Percentiles rank a stretch among this genome's conserved stretches.
phyloP scores from a whole-genome alignment of 1,284 basidiomycete genomes.

The Cronartium quercuum region DNA sequence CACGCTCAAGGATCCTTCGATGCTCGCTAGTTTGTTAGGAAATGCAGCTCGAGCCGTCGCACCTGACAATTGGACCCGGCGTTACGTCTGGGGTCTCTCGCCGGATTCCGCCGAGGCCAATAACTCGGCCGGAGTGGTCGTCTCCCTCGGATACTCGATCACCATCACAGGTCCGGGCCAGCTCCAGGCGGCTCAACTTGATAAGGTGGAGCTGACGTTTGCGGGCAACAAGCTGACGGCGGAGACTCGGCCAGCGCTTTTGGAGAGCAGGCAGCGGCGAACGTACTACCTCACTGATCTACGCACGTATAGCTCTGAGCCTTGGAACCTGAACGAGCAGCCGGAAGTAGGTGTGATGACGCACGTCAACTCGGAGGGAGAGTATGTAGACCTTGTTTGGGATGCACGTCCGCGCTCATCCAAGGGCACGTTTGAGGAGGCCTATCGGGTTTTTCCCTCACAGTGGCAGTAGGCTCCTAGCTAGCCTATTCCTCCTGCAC shows the following conservation, averaged over 20 bases:
- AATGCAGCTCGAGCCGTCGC: slow-evolving; percentile 42
- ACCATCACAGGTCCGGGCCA: not conserved
- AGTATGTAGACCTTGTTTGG: slow-evolving; percentile 43
- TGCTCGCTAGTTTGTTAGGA: slow-evolving; percentile 42
- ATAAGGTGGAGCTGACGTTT: slow-evolving; percentile 43
- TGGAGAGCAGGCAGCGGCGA: slow-evolving; percentile 42
- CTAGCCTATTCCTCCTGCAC: too few relatives aligned
- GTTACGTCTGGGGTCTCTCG: slow-evolving; percentile 44
- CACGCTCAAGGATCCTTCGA: slow-evolving; percentile 32
- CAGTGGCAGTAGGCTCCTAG: too few relatives aligned
- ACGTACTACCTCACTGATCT: slow-evolving; percentile 44
- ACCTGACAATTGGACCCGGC: slow-evolving; percentile 43
- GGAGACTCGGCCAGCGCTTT: slow-evolving; percentile 41
- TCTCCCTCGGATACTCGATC: not conserved
- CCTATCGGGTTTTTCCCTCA: too few relatives aligned
- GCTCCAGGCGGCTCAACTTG: not conserved
- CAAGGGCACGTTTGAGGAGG: not conserved
- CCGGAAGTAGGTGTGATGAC: slow-evolving; percentile 42
- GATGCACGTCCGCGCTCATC: slow-evolving; percentile 38
- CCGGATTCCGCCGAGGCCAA: slow-evolving; percentile 35
- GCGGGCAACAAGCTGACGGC: slow-evolving; percentile 43
- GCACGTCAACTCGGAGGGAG: slow-evolving; percentile 44
- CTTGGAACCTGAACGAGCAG: slow-evolving; percentile 19
- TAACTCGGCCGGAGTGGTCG: slow-evolving; percentile 32
- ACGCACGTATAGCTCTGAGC: not conserved